Base-by-base conservation (phyloP, 306 rosid species). In the Gleditsia sinensis region DNA sequence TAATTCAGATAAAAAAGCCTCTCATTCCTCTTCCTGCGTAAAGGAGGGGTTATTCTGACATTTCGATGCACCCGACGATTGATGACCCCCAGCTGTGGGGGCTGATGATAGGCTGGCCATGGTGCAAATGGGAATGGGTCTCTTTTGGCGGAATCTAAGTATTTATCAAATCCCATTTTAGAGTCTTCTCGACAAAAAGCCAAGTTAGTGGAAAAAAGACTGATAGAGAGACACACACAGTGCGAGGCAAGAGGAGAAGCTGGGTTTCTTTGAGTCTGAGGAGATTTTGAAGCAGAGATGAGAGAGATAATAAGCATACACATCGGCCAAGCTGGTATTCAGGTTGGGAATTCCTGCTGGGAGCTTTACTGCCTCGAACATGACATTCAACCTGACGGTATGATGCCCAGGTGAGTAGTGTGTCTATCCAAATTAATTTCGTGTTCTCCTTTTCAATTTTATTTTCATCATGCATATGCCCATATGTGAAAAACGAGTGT, bases 331-430 rank as follows among this genome's bases (percentile, higher is more conserved):
- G 98, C 98, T 21, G 98, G 98, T 2, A 94, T 94, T 49, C 98
- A 94, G 74, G 98, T 94, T 12, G 98, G 98, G 0, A 94, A 94
- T 62, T 94, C 98, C 0, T 94, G 98, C 79, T 94, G 98, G 98
- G 98, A 94, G 80, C 98, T 94, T n/a, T 94, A 94, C 79, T 94
- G 98, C 59, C 98, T 94, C 43, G 98, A 94, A 58, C 98, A 94
- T 88, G 98, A 91, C 82, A 94, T 94, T 70, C 94, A 88, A 8
- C 91, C 89, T 2, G 98, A 94, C 12, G 98, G 98, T 13, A 83
- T 83, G 86, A 94, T 94, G 98, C 98, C 97, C 1, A 89, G 98
- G 98, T 85, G 46, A 33, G 28, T 34, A 17, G 0, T 32, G 11
- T n/a, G 13, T 39, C 10, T 11, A 11, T 58, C 42, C 65, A 5